These are phyloP conservation scores for Sporothrix variecibatus DNA, from an alignment of 2,329 filamentous ascomycete genomes.

Conservation along the genomic window DNA sequence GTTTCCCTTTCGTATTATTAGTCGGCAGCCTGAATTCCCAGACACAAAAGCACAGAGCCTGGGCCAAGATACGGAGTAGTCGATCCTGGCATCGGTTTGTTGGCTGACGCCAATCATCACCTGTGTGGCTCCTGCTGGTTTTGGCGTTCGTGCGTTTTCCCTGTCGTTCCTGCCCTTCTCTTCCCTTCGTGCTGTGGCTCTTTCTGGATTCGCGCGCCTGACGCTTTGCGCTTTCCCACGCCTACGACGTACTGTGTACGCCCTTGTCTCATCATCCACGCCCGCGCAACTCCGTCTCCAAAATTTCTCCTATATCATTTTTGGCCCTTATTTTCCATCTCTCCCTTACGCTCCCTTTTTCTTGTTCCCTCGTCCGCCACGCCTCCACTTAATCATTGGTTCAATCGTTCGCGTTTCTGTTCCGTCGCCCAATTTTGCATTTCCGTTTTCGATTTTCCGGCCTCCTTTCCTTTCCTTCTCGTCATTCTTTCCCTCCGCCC, in stretches of 20 bases:
- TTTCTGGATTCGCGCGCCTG: slow-evolving; percentile 25
- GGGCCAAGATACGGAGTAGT: background rate
- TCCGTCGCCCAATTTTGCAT: slow-evolving; percentile 27
- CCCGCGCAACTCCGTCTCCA: slow-evolving; percentile 11
- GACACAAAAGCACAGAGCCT: slow-evolving; percentile 3
- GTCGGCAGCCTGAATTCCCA: slow-evolving; percentile 1
- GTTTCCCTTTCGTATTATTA: background rate
- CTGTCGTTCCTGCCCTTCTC: background rate
- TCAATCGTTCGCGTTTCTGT: slow-evolving; percentile 27
- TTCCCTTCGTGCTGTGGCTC: slow-evolving; percentile 19
- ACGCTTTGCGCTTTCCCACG: slow-evolving; percentile 2
- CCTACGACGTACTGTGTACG: background rate
- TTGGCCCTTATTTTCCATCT: slow-evolving; percentile 16
- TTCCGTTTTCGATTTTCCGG: slow-evolving; percentile 25
- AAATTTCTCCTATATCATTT: slow-evolving; percentile 21
- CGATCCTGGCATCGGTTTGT: slow-evolving; percentile 14
- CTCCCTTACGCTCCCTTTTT: slow-evolving; percentile 31
- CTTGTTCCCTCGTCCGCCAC: slow-evolving; percentile 24
- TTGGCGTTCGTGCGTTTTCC: background rate
- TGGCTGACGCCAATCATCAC: slow-evolving; percentile 27
- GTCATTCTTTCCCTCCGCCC: slow-evolving; percentile 28
- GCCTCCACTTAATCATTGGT: slow-evolving; percentile 30
- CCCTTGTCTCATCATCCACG: slow-evolving; percentile 28
- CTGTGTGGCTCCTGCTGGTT: slow-evolving; percentile 2
- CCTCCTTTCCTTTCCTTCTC: slow-evolving; percentile 23